Evolutionary conservation across 345 rosid species (phyloP), one percentile per base, ranked within the genome.

Genomic region (Eucalyptus marginata): DNA sequence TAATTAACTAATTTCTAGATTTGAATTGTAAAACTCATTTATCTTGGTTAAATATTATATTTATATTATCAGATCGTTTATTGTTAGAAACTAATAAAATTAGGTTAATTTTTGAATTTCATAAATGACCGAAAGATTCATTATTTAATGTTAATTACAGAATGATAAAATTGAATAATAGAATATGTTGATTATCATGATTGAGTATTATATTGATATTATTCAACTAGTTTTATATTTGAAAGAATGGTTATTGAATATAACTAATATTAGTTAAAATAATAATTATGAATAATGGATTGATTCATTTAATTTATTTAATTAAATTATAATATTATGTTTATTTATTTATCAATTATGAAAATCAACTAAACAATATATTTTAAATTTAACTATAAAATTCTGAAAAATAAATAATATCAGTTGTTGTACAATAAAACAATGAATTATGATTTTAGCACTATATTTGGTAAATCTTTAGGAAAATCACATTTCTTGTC

Each of bases 361-460:
- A 66, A n/a, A n/a, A n/a, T 62, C 0, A 62, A 29, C 3, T 31
- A 15, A n/a, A 64, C 0, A 14, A 64, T n/a, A 66, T 0, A 56
- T 56, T 1, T 0, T 66, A 31, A 8, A 66, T 66, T n/a, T 64
- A 14, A 13, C 18, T 29, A n/a, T 7, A 14, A 14, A n/a, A n/a
- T 64, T 64, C 31, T 66, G 11, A 66, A 16, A 31, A 15, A 14
- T 66, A 66, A 66, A n/a, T 36, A 31, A 16, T 66, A 4, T 1
- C 22, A 66, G 79, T 31, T 9, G 40, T 31, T 66, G 0, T 15
- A n/a, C 3, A 16, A 66, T 14, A 66, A 31, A 62, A 11, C 6
- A 59, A 59, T 59, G 66, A 25, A 59, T 59, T 0, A 59, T 59
- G 7, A 25, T 59, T 27, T 59, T 27, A 59, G 66, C 66, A 59